Percentiles rank a stretch among this genome's conserved stretches.
Evolutionary conservation across 2,329 filamentous ascomycete species (phyloP).

Genomic region (Aspergillus fijiensis): DNA sequence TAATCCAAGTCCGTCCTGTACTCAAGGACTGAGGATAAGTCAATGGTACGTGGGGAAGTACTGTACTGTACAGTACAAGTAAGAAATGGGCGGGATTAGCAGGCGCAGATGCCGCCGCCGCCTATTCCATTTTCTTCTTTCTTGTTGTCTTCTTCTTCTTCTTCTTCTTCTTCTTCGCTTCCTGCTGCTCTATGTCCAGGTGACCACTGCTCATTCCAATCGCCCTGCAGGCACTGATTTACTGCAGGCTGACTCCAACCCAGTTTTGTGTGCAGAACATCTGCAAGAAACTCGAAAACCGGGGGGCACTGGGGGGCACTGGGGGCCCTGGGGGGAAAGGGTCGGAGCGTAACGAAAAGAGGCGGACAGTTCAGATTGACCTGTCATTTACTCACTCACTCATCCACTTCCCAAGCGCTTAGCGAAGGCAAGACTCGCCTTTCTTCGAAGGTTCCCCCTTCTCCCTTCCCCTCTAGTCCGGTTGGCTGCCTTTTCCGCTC

Average conservation of each 20-base stretch:
- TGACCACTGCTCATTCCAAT: not conserved
- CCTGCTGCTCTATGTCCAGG: not conserved
- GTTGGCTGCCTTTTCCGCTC: not conserved
- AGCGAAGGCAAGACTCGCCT: not conserved
- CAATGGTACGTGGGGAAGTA: too few relatives aligned
- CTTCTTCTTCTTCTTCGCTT: too few relatives aligned
- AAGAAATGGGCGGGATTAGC: too few relatives aligned
- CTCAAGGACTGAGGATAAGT: too few relatives aligned
- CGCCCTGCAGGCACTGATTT: not conserved
- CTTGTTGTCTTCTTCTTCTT: not conserved
- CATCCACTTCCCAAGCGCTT: not conserved
- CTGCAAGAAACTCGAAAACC: not conserved
- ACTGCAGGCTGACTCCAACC: conserved; percentile 4
- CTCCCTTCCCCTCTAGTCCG: too few relatives aligned
- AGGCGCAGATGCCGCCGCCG: too few relatives aligned
- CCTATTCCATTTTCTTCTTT: too few relatives aligned
- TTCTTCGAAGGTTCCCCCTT: too few relatives aligned
- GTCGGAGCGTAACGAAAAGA: not conserved
- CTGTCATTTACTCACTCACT: not conserved
- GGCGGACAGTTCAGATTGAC: not conserved
- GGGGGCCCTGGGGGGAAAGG: too few relatives aligned
- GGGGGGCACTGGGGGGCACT: too few relatives aligned
- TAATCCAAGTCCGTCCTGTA: not conserved
- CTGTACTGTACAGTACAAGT: too few relatives aligned
- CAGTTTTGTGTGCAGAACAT: not conserved